phyloP scores from a whole-genome alignment of 306 rosid genomes.

The Prinsepia uniflora region DNA sequence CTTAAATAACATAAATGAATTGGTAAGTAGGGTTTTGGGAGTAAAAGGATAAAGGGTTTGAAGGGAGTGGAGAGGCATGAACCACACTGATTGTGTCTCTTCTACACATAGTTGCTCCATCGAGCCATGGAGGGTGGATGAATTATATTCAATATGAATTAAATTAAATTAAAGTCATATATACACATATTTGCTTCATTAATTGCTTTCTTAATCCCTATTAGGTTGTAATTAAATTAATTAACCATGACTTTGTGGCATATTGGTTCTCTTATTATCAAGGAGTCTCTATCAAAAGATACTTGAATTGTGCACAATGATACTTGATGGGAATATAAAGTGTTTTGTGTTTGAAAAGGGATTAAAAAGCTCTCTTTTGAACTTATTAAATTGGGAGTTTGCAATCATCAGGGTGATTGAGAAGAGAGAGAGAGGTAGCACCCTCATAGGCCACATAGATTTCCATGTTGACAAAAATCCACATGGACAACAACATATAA shows the following conservation, averaged over 20 bases:
- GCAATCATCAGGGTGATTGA: constrained; percentile 33
- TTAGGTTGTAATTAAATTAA: background rate
- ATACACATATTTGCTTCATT: no score
- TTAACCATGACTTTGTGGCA: background rate
- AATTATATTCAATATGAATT: constrained; percentile 15
- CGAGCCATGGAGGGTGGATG: constrained; percentile 26
- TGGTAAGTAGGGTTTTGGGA: constrained; percentile 14
- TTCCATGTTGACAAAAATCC: constrained; percentile 20
- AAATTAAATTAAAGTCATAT: background rate
- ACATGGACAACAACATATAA: constrained; percentile 6
- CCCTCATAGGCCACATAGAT: constrained; percentile 12
- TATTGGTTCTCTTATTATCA: constrained; percentile 13
- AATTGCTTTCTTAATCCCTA: background rate
- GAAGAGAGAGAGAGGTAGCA: background rate
- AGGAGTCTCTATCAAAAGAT: constrained; percentile 39
- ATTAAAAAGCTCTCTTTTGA: constrained; percentile 53
- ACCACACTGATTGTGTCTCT: constrained; percentile 46
- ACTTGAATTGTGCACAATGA: constrained; percentile 40
- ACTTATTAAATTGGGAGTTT: constrained; percentile 40
- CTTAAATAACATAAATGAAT: constrained; percentile 9
- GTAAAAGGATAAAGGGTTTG: constrained; percentile 1
- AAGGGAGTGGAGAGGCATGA: constrained; percentile 36
- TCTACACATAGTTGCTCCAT: constrained; percentile 27
- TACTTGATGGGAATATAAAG: constrained; percentile 47
- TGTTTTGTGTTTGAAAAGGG: constrained; percentile 32